Conservation (phyloP, 192 early-diverging fungal genomes). For the Linnemannia zychae region DNA sequence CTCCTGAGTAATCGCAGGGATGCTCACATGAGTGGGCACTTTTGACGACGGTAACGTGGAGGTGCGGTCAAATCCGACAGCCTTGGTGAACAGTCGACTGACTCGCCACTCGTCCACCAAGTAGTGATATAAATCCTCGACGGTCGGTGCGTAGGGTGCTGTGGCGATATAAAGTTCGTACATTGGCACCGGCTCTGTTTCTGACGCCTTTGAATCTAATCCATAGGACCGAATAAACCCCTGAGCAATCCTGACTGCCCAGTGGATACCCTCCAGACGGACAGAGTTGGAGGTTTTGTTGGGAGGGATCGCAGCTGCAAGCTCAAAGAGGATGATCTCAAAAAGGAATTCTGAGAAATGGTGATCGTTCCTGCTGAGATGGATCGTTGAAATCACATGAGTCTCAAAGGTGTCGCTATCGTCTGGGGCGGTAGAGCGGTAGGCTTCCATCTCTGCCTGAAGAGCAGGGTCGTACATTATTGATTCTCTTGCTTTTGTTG, state of each 20-base stretch:
- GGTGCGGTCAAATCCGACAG: conserved; percentile 5
- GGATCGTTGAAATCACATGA: conserved; percentile 15
- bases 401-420: conserved; percentile 5
- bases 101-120: conserved; percentile 33
- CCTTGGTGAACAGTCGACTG: conserved; percentile 24
- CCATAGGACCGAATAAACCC: conserved; percentile 8
- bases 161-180: conserved; percentile 28
- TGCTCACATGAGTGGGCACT: not conserved
- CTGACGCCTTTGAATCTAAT: not conserved
- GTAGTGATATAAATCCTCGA: conserved; percentile 20
- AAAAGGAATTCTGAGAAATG: conserved; percentile 47
- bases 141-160: conserved; percentile 22
- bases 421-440: not conserved
- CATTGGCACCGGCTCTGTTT: not conserved
- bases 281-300: conserved; percentile 5
- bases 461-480: not conserved
- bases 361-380: conserved; percentile 25
- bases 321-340: conserved; percentile 46
- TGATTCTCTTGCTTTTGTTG: not conserved
- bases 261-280: conserved; percentile 6
- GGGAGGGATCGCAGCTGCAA: conserved; percentile 14
- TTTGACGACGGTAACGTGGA: not conserved
- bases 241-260: not conserved
- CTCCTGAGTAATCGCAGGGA: conserved; percentile 8
- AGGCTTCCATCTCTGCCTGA: conserved; percentile 1